Percentiles rank a stretch among this genome's conserved stretches.
phyloP scores from a whole-genome alignment of 192 early-diverging fungal species.

The Podila clonocystis region DNA sequence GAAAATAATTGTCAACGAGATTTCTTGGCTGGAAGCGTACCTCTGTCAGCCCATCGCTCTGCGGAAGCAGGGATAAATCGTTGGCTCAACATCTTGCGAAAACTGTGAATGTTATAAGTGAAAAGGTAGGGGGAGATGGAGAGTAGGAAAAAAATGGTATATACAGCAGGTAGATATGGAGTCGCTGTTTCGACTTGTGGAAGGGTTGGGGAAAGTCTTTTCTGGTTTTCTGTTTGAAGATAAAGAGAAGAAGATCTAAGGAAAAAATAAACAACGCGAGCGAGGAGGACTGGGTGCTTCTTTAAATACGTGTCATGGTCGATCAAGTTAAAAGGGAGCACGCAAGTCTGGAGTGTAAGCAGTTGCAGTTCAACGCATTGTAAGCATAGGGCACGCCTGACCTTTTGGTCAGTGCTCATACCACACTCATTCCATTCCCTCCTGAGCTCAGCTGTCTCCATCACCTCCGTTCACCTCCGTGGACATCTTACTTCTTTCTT shows the following conservation, averaged over 20 bases:
- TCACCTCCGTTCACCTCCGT: too few relatives aligned
- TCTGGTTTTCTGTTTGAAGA: neutral
- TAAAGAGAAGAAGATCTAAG: neutral
- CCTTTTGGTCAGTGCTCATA: too few relatives aligned
- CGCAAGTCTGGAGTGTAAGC: too few relatives aligned
- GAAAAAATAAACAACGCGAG: neutral
- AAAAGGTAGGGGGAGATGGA: neutral
- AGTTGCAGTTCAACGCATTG: too few relatives aligned
- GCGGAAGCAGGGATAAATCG: slow-evolving; percentile 10
- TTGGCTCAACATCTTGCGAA: slow-evolving; percentile 14
- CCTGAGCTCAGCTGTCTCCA: too few relatives aligned
- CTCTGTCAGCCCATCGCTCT: slow-evolving; percentile 14
- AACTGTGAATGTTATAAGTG: neutral
- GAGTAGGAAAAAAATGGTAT: neutral
- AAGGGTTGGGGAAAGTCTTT: too few relatives aligned
- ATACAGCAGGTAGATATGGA: too few relatives aligned
- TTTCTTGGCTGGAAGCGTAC: neutral
- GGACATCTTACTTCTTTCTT: too few relatives aligned
- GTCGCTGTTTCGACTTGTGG: too few relatives aligned
- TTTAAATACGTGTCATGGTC: neutral
- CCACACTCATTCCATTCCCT: too few relatives aligned
- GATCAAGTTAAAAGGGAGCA: too few relatives aligned
- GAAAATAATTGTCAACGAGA: neutral
- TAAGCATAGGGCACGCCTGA: too few relatives aligned
- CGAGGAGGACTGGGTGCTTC: neutral